Percentiles rank a stretch among this genome's conserved stretches.
Evolutionary conservation across 2,329 filamentous ascomycete species (phyloP).

Genomic region (Neurospora crassa): DNA sequence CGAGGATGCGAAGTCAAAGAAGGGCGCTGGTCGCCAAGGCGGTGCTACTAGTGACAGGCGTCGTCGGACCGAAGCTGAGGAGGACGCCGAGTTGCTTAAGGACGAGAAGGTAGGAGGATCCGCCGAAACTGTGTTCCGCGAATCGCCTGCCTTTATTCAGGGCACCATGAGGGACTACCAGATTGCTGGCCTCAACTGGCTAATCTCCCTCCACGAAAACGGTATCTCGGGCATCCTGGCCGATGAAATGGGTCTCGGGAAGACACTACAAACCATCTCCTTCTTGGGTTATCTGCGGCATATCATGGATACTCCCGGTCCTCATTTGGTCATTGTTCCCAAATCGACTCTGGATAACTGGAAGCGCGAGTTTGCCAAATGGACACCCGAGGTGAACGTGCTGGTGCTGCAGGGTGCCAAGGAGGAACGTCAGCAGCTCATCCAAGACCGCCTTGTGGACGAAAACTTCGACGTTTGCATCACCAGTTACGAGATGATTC

Average conservation of each 20-base stretch:
- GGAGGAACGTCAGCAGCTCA: slow-evolving; percentile 79
- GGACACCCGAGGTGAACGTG: slow-evolving; percentile 94
- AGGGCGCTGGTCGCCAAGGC: slow-evolving; percentile 68
- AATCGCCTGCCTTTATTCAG: slow-evolving; percentile 83
- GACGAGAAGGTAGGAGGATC: slow-evolving; percentile 85
- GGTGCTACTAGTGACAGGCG: slow-evolving; percentile 70
- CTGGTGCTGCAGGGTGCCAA: slow-evolving; percentile 91
- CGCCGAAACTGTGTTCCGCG: slow-evolving; percentile 83
- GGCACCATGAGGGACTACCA: slow-evolving; percentile 95
- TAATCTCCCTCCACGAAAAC: slow-evolving; percentile 95
- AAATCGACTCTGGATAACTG: slow-evolving; percentile 98
- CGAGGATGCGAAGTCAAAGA: slow-evolving; percentile 61
- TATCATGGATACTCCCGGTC: slow-evolving; percentile 79
- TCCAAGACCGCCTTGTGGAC: slow-evolving; percentile 82
- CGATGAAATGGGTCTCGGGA: slow-evolving; percentile 97
- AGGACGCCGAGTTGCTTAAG: slow-evolving; percentile 80
- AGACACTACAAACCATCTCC: slow-evolving; percentile 94
- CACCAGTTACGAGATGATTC: slow-evolving; percentile 98
- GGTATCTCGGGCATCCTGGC: slow-evolving; percentile 96
- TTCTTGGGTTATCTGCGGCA: slow-evolving; percentile 93
- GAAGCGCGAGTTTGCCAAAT: slow-evolving; percentile 86
- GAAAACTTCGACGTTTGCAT: slow-evolving; percentile 97
- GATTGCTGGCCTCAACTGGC: slow-evolving; percentile 90
- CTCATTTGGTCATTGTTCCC: slow-evolving; percentile 84
- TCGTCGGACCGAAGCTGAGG: slow-evolving; percentile 90